These are phyloP conservation scores for Alternaria metachromatica DNA, from an alignment of 2,329 filamentous ascomycete species.

Conservation along the genomic window DNA sequence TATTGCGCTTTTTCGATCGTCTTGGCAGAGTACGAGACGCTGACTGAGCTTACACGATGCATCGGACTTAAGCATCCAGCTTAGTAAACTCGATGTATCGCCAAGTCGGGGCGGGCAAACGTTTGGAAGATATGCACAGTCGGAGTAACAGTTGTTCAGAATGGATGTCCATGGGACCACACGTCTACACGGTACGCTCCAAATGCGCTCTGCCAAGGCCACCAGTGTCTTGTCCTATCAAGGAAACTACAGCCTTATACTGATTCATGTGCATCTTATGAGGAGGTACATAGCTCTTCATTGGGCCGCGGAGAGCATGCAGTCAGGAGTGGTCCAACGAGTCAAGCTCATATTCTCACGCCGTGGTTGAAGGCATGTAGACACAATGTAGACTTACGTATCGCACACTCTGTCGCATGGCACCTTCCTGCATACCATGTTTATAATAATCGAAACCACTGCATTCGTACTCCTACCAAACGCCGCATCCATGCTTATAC, in stretches of 20 bases:
- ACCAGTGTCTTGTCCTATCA: no score
- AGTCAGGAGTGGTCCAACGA: no score
- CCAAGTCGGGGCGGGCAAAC: not conserved
- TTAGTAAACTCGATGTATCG: not conserved
- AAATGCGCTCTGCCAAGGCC: no score
- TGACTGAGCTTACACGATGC: not conserved
- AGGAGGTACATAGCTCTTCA: no score
- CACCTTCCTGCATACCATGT: no score
- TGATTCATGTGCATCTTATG: no score
- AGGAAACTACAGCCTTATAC: no score
- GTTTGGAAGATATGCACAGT: not conserved
- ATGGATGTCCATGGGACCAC: fast-evolving
- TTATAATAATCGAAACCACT: not conserved
- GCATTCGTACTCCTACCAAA: not conserved
- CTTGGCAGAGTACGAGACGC: not conserved
- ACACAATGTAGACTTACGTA: no score
- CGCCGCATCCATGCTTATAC: not conserved
- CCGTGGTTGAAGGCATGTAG: no score
- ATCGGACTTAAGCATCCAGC: not conserved
- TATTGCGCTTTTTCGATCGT: not conserved
- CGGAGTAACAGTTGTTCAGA: not conserved
- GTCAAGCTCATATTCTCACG: no score
- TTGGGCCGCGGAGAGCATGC: no score
- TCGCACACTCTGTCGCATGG: no score
- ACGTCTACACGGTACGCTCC: fast-evolving